Percentiles rank a stretch among this genome's conserved stretches.
Conservation (phyloP, 306 rosid species). For the Pyrus pyrifolia region DNA sequence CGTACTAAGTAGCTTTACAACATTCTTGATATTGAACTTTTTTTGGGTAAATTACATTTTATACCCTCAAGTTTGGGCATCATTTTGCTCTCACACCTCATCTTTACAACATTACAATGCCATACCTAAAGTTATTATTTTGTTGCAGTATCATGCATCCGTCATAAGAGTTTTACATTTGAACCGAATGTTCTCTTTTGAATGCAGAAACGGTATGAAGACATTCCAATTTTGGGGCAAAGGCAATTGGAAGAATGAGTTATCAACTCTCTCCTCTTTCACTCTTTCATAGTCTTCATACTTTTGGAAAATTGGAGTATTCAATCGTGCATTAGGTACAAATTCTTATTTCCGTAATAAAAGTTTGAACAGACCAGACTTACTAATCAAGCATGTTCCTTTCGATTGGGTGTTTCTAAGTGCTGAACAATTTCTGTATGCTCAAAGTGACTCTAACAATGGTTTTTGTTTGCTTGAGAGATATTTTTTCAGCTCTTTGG, state of each 20-base stretch:
- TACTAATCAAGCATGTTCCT: slow-evolving; percentile 16
- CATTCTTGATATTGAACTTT: background rate
- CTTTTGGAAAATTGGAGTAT: slow-evolving; percentile 28
- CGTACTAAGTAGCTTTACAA: background rate
- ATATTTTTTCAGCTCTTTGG: background rate
- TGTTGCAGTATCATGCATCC: no score
- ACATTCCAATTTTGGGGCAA: slow-evolving; percentile 50
- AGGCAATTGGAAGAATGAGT: slow-evolving; percentile 40
- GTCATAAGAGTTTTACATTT: no score
- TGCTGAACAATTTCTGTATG: slow-evolving; percentile 4
- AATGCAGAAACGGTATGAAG: slow-evolving; percentile 51
- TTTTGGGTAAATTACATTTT: background rate
- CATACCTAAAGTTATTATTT: no score
- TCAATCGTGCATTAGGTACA: slow-evolving; percentile 30
- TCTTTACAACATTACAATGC: no score
- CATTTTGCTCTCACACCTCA: no score
- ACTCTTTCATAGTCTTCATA: background rate
- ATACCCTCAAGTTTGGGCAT: no score
- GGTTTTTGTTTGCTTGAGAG: background rate
- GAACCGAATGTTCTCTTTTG: background rate
- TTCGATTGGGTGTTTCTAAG: slow-evolving; percentile 5
- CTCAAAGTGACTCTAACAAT: background rate
- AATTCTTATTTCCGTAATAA: slow-evolving; percentile 45
- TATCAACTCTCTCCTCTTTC: background rate
- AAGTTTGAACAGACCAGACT: slow-evolving; percentile 4